phyloP scores from a whole-genome alignment of 768 basidiomycete genomes.

The Lentinula aciculospora region DNA sequence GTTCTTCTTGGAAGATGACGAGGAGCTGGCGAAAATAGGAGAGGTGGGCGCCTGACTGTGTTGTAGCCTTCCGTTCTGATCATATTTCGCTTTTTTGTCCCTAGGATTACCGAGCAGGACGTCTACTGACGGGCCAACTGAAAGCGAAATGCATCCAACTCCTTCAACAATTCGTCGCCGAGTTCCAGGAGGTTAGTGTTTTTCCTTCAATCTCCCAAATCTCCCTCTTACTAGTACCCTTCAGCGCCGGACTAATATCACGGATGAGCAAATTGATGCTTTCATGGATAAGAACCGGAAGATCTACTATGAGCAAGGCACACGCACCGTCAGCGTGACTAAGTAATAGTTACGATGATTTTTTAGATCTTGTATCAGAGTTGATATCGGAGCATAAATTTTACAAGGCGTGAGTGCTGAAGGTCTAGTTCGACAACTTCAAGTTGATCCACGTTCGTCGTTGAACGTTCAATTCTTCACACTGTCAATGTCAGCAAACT shows the following conservation, averaged over 20 bases:
- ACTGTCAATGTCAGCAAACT: too few species aligned
- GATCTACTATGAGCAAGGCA: constrained; percentile 52
- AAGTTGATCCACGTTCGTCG: too few species aligned
- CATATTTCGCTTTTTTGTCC: not conserved
- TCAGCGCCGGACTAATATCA: constrained; percentile 75
- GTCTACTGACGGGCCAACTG: constrained; percentile 82
- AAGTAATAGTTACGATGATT: not conserved
- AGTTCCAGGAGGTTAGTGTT: constrained; percentile 70
- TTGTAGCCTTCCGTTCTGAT: not conserved
- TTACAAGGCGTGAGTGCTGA: too few species aligned
- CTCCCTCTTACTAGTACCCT: constrained; percentile 7
- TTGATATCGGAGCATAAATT: too few species aligned
- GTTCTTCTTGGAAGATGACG: constrained; percentile 95
- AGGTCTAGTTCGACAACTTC: too few species aligned
- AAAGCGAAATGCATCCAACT: constrained; percentile 84
- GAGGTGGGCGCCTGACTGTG: constrained; percentile 47
- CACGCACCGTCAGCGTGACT: constrained; percentile 11
- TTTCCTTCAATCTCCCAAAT: not conserved
- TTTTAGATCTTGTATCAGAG: not conserved
- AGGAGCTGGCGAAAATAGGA: constrained; percentile 71
- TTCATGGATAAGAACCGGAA: constrained; percentile 82
- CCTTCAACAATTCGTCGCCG: constrained; percentile 76
- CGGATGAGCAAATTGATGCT: constrained; percentile 63
- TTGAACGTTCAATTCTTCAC: too few species aligned
- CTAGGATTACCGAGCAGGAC: constrained; percentile 90